Percentiles rank a stretch among this genome's conserved stretches.
Conservation (phyloP, 2,329 filamentous ascomycete species). For the Orbilia ellipsospora region DNA sequence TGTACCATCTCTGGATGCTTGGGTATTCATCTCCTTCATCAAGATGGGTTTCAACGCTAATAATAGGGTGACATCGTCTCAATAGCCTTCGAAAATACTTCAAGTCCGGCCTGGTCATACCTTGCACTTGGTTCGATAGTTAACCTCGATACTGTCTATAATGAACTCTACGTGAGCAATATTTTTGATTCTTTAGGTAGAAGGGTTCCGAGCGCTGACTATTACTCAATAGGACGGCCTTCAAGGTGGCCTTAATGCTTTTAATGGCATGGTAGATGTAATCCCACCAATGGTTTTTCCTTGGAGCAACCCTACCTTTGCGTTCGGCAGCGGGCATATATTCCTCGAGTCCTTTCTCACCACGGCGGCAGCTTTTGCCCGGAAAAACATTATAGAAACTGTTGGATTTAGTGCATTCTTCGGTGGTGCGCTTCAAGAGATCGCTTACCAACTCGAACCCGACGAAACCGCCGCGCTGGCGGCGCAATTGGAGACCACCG, state of each 20-base stretch:
- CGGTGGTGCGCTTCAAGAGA: background rate
- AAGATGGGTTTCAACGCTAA: background rate
- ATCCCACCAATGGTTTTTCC: constrained; percentile 3
- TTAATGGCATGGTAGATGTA: constrained; percentile 3
- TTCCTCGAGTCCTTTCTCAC: background rate
- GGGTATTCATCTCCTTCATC: background rate
- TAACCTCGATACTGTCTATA: background rate
- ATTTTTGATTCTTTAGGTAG: background rate
- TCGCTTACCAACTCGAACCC: background rate
- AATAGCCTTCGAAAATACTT: background rate
- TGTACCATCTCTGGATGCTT: constrained; percentile 6
- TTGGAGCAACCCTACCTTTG: background rate
- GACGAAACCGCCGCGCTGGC: background rate
- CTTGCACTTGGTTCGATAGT: background rate
- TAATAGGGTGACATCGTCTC: background rate
- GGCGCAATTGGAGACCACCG: background rate
- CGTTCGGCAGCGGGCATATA: background rate
- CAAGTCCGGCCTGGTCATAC: background rate
- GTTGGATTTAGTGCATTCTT: background rate
- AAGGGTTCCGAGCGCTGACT: background rate
- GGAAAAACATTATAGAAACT: background rate
- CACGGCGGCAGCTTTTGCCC: background rate
- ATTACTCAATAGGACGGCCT: background rate
- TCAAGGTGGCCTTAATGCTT: constrained; percentile 4
- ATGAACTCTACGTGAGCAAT: background rate